Evolutionary conservation across 2,329 filamentous ascomycete species (phyloP), one percentile per base, ranked within the genome.

Genomic region (Pestalotiopsis sp.): DNA sequence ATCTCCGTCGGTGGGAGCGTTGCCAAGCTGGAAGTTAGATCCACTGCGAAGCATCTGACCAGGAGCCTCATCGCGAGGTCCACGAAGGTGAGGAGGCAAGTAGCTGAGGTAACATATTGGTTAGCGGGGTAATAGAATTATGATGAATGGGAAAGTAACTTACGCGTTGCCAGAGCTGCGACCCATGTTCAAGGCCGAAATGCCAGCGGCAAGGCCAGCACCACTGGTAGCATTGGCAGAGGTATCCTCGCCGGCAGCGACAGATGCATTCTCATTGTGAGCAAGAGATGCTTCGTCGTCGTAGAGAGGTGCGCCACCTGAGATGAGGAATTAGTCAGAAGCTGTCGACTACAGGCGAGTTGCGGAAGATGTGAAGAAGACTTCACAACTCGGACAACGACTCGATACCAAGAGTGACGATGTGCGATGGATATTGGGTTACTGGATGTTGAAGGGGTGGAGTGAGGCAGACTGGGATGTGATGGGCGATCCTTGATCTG

Each of bases 1-100:
- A 56, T 71, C 71, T 20, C 65, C 71, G 30, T 73, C 71, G 44
- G 68, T 66, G 30, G 65, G 44, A 13, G 64, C 56, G 30, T 69
- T 66, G 24, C 67, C 70, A 22, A 72, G 26, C 52, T 71, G 70
- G 59, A 73, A 73, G 26, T 44, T 24, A 60, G 52, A 13, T 17
- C 44, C 20, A 58, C n/a, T 58, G 5, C 14, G 56, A 20, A n/a
- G 17, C 44, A n/a, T 52, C 56, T 58, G 26, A 58, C 11, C 56
- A 10, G 17, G 67, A 61, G 20, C 58, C 59, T 30, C 69, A 6
- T 40, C 61, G 22, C 20, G 63, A 30, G 17, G 5, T 22, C 24
- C 17, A 20, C 63, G 40, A 10, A 57, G 20, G n/a, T 65, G 63
- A 30, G 63, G 63, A 48, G 63, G 63, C 9, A 44, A 13, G 35